Conservation (phyloP, 2,329 filamentous ascomycete genomes). For the Pseudopithomyces chartarum region DNA sequence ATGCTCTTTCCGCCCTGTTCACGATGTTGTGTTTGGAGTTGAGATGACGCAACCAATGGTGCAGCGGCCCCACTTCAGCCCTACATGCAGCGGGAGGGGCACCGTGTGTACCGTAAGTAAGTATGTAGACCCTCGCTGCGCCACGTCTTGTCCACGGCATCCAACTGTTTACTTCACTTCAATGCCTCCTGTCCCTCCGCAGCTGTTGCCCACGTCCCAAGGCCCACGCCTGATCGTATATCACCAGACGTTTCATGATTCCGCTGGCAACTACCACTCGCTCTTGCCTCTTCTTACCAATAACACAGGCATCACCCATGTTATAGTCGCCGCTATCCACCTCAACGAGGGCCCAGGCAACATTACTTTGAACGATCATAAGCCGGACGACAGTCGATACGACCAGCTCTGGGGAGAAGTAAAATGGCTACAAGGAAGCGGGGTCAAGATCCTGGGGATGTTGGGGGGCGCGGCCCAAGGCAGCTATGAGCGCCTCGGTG, state of each 20-base stretch:
- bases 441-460: slow-evolving; percentile 84
- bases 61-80: slow-evolving; percentile 34
- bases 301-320: slow-evolving; percentile 72
- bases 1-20: background rate
- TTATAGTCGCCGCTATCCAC: slow-evolving; percentile 87
- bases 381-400: slow-evolving; percentile 69
- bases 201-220: slow-evolving; percentile 41
- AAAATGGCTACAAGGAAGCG: slow-evolving; percentile 69
- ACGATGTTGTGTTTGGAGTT: slow-evolving; percentile 17
- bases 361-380: slow-evolving; percentile 81
- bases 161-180: background rate
- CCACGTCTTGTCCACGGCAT: slow-evolving; percentile 6
- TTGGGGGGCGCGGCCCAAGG: slow-evolving; percentile 83
- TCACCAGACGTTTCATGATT: slow-evolving; percentile 67
- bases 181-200: slow-evolving; percentile 37
- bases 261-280: slow-evolving; percentile 61
- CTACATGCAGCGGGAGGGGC: slow-evolving; percentile 16
- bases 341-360: slow-evolving; percentile 70
- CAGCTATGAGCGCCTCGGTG: slow-evolving; percentile 61
- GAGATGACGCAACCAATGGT: slow-evolving; percentile 27
- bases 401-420: slow-evolving; percentile 80
- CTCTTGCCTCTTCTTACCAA: slow-evolving; percentile 65
- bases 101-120: background rate
- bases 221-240: slow-evolving; percentile 60
- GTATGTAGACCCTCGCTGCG: slow-evolving; percentile 8